Evolutionary conservation across 2,329 filamentous ascomycete species (phyloP).

Genomic region (Tothia fuscella): DNA sequence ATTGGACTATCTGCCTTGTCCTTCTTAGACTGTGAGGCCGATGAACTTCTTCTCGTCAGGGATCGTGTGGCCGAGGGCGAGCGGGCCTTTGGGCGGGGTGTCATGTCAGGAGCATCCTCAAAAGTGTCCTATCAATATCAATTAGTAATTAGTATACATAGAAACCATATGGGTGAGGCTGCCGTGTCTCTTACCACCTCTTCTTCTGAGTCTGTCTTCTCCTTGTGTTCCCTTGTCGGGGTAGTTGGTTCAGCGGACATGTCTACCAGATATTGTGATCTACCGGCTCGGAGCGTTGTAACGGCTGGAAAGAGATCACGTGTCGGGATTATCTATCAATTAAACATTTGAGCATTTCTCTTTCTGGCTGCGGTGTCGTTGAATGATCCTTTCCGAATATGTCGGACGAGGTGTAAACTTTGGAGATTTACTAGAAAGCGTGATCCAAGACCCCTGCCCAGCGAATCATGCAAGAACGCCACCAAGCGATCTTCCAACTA

Average conservation of each 20-base stretch:
- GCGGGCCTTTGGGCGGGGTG: constrained; percentile 26
- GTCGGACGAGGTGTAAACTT: no score
- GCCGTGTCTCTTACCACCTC: not conserved
- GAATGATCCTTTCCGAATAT: no score
- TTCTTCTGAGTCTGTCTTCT: not conserved
- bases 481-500: no score
- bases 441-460: no score
- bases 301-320: no score
- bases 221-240: not conserved
- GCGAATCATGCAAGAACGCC: no score
- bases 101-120: constrained; percentile 65
- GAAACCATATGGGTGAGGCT: not conserved
- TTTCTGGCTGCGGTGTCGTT: no score
- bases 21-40: constrained; percentile 43
- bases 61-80: constrained; percentile 36
- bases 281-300: not conserved
- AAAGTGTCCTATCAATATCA: constrained; percentile 52
- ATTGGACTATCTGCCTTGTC: constrained; percentile 33
- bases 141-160: not conserved
- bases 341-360: no score
- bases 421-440: no score
- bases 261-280: not conserved
- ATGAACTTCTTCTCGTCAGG: constrained; percentile 30
- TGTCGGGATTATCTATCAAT: no score
- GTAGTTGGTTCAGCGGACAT: constrained; percentile 3